Evolutionary conservation across 2,329 filamentous ascomycete species (phyloP).

Genomic region (Microdochium nivale): DNA sequence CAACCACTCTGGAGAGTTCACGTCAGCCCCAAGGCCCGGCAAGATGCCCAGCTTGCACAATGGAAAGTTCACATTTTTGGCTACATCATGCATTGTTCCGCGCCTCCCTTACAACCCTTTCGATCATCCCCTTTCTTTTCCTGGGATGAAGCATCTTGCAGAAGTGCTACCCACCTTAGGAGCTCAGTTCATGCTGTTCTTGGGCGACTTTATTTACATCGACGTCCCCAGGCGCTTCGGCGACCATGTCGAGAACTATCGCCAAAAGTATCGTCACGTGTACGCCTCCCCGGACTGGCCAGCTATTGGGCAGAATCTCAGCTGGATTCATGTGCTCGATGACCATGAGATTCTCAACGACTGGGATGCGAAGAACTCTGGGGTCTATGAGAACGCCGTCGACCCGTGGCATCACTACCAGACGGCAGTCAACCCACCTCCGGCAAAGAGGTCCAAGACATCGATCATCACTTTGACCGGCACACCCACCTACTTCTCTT

Average conservation of each 20-base stretch:
- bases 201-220: constrained; percentile 84
- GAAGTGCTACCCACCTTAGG: constrained; percentile 62
- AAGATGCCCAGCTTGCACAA: constrained; percentile 48
- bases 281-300: constrained; percentile 93
- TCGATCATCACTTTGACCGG: constrained; percentile 32
- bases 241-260: constrained; percentile 64
- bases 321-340: constrained; percentile 95
- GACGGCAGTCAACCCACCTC: constrained; percentile 72
- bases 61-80: constrained; percentile 79
- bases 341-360: constrained; percentile 97
- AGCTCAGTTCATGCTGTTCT: constrained; percentile 72
- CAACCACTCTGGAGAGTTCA: constrained; percentile 76
- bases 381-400: constrained; percentile 69
- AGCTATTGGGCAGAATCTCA: constrained; percentile 65
- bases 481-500: constrained; percentile 68
- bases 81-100: constrained; percentile 86
- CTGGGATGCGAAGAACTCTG: constrained; percentile 75
- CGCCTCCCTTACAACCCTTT: constrained; percentile 82
- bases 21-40: constrained; percentile 64
- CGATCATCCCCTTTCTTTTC: constrained; percentile 75
- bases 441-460: constrained; percentile 39
- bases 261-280: constrained; percentile 88
- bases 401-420: constrained; percentile 88
- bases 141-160: constrained; percentile 70
- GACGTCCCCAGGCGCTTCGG: constrained; percentile 82